Conservation (phyloP, 2,329 filamentous ascomycete species). For the Neofusicoccum cordaticola region DNA sequence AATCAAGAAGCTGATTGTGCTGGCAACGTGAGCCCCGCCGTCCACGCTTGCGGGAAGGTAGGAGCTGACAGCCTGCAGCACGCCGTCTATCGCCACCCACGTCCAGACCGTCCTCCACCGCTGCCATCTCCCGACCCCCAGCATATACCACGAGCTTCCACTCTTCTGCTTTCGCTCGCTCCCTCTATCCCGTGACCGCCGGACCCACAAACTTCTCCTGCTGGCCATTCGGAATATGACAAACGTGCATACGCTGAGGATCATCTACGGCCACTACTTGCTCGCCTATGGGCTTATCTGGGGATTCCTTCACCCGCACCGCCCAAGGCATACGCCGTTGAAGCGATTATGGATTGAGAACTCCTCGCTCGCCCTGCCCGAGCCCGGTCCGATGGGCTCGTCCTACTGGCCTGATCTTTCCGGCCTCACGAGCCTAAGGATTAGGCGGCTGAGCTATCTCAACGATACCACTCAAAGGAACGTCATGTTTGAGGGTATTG, state of each 20-base stretch:
- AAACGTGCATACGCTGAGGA: constrained; percentile 44
- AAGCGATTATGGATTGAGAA: constrained; percentile 47
- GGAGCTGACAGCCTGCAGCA: constrained; percentile 27
- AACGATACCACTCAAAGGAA: not conserved
- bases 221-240: constrained; percentile 40
- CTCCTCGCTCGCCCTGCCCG: constrained; percentile 32
- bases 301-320: constrained; percentile 37
- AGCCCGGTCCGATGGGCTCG: constrained; percentile 20
- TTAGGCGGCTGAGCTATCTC: constrained; percentile 4
- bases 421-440: constrained; percentile 41
- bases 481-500: not conserved
- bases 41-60: not conserved
- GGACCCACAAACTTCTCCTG: constrained; percentile 39
- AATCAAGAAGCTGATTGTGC: constrained; percentile 41
- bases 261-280: constrained; percentile 44
- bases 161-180: constrained; percentile 37
- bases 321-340: constrained; percentile 30
- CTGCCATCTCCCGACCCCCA: constrained; percentile 46
- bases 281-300: constrained; percentile 40
- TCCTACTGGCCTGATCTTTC: constrained; percentile 24
- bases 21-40: constrained; percentile 34
- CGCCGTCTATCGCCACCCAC: constrained; percentile 40
- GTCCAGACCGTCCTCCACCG: constrained; percentile 45
- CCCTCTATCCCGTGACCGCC: constrained; percentile 39
- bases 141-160: constrained; percentile 45